These are phyloP conservation scores for Aspergillus sp. DNA, from an alignment of 2,329 filamentous ascomycete genomes.

Conservation along the genomic window DNA sequence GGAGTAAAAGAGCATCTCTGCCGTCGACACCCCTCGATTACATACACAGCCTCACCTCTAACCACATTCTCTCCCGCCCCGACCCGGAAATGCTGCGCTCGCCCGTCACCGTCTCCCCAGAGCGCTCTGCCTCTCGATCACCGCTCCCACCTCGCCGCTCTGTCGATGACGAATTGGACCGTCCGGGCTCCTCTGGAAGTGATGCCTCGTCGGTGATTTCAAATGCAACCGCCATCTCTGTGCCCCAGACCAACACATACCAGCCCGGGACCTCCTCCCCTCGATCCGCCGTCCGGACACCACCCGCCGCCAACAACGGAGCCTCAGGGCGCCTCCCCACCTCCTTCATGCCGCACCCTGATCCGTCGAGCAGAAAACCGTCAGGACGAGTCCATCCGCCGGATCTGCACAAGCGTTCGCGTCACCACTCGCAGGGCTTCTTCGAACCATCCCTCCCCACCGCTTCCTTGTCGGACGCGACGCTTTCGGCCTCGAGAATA, in stretches of 20 bases:
- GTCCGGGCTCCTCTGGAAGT: constrained; percentile 46
- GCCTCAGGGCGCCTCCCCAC: constrained; percentile 35
- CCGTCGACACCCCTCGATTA: constrained; percentile 3
- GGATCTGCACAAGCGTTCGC: constrained; percentile 44
- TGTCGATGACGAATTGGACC: constrained; percentile 34
- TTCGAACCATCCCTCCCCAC: constrained; percentile 65
- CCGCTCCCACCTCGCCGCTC: constrained; percentile 22
- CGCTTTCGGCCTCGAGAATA: constrained; percentile 61
- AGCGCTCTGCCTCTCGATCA: constrained; percentile 22
- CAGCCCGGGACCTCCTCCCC: constrained; percentile 23
- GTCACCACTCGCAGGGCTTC: constrained; percentile 64
- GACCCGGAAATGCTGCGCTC: constrained; percentile 21
- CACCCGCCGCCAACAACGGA: constrained; percentile 31
- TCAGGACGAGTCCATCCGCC: constrained; percentile 38
- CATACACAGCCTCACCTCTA: constrained; percentile 7
- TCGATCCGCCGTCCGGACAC: constrained; percentile 26
- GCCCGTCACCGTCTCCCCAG: constrained; percentile 22
- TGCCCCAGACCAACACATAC: constrained; percentile 35
- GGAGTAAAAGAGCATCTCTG: neutral
- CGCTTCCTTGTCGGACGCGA: constrained; percentile 47
- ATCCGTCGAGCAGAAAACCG: constrained; percentile 34
- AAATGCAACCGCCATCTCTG: constrained; percentile 34
- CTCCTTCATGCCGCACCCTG: constrained; percentile 40
- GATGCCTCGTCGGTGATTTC: constrained; percentile 47
- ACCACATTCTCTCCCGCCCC: neutral